phyloP scores from a whole-genome alignment of 179 eudicot genomes.

The Corrigiola litoralis region DNA sequence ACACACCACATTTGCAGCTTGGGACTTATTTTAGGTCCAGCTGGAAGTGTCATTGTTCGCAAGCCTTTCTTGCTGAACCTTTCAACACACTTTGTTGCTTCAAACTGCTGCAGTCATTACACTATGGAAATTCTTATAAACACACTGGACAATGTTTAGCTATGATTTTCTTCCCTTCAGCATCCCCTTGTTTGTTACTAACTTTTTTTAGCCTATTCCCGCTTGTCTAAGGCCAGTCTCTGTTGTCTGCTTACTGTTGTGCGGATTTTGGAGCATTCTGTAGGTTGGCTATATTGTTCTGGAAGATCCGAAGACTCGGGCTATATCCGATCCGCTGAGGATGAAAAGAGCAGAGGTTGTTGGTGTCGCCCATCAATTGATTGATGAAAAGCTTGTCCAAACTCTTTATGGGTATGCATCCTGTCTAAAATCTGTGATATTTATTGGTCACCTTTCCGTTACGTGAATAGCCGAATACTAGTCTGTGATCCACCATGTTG shows the following conservation, averaged over 20 bases:
- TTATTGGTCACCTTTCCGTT: neutral
- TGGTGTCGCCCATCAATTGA: constrained; percentile 74
- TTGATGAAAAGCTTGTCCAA: constrained; percentile 64
- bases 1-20: neutral
- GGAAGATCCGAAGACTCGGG: constrained; percentile 58
- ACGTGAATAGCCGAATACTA: too few species aligned
- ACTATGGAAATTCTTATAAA: neutral
- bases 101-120: neutral
- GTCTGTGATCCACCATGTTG: too few species aligned
- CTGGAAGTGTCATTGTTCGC: neutral
- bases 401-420: constrained; percentile 59
- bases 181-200: neutral
- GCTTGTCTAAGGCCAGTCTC: neutral
- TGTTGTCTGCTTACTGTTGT: constrained; percentile 1
- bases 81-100: too few species aligned
- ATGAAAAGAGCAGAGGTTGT: constrained; percentile 67
- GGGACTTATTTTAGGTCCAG: neutral
- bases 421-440: neutral
- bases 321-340: constrained; percentile 60
- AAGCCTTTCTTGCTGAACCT: neutral
- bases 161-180: too few species aligned
- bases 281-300: constrained; percentile 94
- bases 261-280: constrained; percentile 16
- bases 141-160: too few species aligned
- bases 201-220: neutral